Evolutionary conservation across 495 filamentous ascomycete genomes (phyloP), one percentile per base, ranked within the genome.

Genomic region (Lasiosphaeria hispida): DNA sequence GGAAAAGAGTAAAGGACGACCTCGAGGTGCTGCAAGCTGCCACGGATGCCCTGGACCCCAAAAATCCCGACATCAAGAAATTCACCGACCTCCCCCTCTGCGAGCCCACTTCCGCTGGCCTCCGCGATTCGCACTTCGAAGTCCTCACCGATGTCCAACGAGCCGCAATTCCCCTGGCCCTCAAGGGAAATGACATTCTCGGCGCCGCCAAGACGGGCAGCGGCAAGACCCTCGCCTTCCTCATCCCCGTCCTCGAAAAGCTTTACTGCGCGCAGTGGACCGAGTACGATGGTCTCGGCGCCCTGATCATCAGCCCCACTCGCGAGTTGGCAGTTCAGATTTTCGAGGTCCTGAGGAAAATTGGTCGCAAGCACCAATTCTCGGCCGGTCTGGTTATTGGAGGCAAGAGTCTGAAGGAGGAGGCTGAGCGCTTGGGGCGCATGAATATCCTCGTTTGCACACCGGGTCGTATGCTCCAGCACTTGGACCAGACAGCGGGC

Each of bases 361-460:
- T 99, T 47, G 94, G 94, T 6, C 81, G 90, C 41, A 85, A 92
- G 44, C 94, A 99, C 71, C 78, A 84, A 17, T 96, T 97, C 69
- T 95, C 93, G 2, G 94, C 94, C 1, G 94, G 95, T 0, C 70
- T 99, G 63, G 85, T 99, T 1, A 97, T 97, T 63, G 94, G 94
- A n/a, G 94, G 94, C 8, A 95, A 92, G 77, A 90, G 83, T 74
- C 65, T 96, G 64, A 83, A 86, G 61, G 92, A 97, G 69, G 93
- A 99, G 72, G 85, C 86, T 43, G 90, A 93, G 60, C 80, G 93
- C 37, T 67, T 99, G 53, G 85, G 87, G 10, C 80, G 91, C 58
- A 99, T 99, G 95, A 97, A 97, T 62, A 99, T 99, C 47, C 74
- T 99, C 10, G 92, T 99, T 2, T 96, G 93, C 67, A 99, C 94